A percentile compares a stretch with the other conserved stretches of the same genome.
phyloP scores from a whole-genome alignment of 257 asterid genomes.

The Datura wrightii region DNA sequence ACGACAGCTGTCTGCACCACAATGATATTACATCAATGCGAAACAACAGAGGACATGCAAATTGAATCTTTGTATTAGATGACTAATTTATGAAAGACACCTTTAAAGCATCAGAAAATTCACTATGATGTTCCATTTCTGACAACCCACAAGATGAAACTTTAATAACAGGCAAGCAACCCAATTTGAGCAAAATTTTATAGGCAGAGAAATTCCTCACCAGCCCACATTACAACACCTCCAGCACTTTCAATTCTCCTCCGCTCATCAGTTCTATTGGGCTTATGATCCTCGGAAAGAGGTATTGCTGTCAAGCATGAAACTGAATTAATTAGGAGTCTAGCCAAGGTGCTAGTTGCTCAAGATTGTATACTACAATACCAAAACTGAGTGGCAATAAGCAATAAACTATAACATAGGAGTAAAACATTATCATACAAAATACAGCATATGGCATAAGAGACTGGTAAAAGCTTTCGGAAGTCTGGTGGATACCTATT shows the following conservation, averaged over 20 bases:
- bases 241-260: conserved; percentile 98
- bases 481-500: not conserved
- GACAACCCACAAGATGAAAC: not conserved
- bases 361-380: conserved; percentile 17
- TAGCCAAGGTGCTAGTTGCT: conserved; percentile 18
- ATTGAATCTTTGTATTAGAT: not conserved
- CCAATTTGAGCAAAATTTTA: conserved; percentile 19
- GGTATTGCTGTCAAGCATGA: conserved; percentile 75
- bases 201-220: conserved; percentile 48
- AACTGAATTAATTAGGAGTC: conserved; percentile 34
- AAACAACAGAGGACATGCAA: not conserved
- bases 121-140: not conserved
- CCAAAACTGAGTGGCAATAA: not conserved
- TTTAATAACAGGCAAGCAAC: not conserved
- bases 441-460: not conserved
- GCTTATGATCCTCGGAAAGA: conserved; percentile 97
- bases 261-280: conserved; percentile 95
- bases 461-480: not conserved
- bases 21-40: conserved; percentile 16
- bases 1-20: not conserved
- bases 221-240: conserved; percentile 99
- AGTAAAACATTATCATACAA: not conserved
- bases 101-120: not conserved
- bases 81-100: not conserved
- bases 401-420: not conserved